Evolutionary conservation across 257 asterid genomes (phyloP), one percentile per base, ranked within the genome.

Genomic region (Solanum boliviense): DNA sequence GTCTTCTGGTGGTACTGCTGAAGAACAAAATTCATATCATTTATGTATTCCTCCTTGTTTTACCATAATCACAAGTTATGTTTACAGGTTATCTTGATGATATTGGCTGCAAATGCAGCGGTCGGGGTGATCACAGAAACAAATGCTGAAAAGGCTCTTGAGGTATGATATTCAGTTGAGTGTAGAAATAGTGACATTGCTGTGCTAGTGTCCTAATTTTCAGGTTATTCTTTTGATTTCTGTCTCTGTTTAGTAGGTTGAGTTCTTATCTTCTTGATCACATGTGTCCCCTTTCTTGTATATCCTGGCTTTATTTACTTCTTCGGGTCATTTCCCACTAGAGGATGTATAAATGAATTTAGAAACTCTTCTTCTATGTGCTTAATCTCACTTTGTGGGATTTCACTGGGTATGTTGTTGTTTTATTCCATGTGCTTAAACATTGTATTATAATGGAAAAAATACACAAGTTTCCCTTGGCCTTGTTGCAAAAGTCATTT

Each of bases 41-140:
- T 78, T 78, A 48, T n/a, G 62, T 25, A 78, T 21, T 41, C 84
- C 32, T 76, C 58, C 38, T 41, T 39, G 31, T 35, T 34, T 78
- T 78, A 41, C 62, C 84, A 78, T 78, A 67, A 83, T 89, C 65
- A 72, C 41, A 34, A 46, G 86, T 74, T 72, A 41, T 25, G 46
- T 79, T 87, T 85, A 46, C 89, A 97, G 99, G 99, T 97, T 36
- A 97, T 97, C 86, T 94, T 97, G 90, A 93, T 95, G 99, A 97
- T 97, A 92, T 92, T 97, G 94, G 99, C 99, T 88, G 99, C 99
- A 89, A 97, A 97, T 94, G 99, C 99, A 76, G 98, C 99, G 39
- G 99, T 97, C 23, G 99, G 99, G 83, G 99, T 97, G 86, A 97
- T 95, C 88, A 97, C 99, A 52, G 99, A 97, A 94, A 97, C 99